Evolutionary conservation across 805 yeast genomes (phyloP), one percentile per base, ranked within the genome.

Genomic region (Starmerella khaoyaiensis): DNA sequence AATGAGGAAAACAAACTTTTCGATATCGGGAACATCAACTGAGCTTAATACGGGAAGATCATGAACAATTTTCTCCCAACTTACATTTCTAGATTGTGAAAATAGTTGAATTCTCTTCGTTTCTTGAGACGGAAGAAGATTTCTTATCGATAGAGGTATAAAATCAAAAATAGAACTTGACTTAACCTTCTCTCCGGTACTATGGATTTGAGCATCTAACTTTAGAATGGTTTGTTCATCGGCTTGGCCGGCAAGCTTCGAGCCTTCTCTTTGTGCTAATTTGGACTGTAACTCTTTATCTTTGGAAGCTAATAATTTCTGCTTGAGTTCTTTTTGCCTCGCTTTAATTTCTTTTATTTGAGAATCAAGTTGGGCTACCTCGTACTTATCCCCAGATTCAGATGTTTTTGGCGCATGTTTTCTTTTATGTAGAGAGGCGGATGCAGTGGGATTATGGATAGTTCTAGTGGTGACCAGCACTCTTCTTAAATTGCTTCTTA

Each of bases 21-120:
- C 48, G 8, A 57, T 48, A 17, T 59, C 61, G 1, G 16, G 14
- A 3, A n/a, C 18, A 1, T 47, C 39, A 3, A 56, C 19, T 2
- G 39, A 44, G 16, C 33, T 36, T 4, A 35, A 31, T 4, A 14
- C 23, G 3, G 42, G 41, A 5, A 44, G 22, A 4, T 17, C 9
- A 5, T 15, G 16, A 10, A 40, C 16, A 9, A 44, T 31, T 9
- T 28, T 22, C 4, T 23, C 21, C 47, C 47, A 43, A 9, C 14
- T 28, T 5, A n/a, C 4, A 4, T 26, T 5, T 15, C 8, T 6
- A 1, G 21, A 4, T 9, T 31, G 15, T 2, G 30, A 15, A 15
- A 34, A 39, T n/a, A 39, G 21, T 17, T 23, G 25, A n/a, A 37
- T 4, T 16, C 26, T n/a, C n/a, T 23, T n/a, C n/a, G n/a, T n/a